phyloP scores from a whole-genome alignment of 2,329 filamentous ascomycete species.

The Amylocarpus encephaloides region DNA sequence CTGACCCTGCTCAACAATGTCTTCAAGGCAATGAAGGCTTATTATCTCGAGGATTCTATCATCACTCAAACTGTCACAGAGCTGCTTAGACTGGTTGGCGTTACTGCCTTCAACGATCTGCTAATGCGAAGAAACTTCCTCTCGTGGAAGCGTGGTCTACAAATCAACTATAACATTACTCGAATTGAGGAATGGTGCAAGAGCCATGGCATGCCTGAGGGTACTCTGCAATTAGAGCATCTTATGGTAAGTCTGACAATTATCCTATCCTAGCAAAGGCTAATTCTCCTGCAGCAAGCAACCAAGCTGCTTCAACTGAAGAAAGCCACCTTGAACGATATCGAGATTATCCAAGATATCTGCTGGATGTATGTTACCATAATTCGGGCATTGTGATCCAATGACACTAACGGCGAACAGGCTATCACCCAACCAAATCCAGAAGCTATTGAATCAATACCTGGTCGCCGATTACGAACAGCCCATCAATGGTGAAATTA shows the following conservation, averaged over 20 bases:
- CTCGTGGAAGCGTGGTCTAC: conserved; percentile 96
- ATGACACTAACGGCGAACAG: conserved; percentile 38
- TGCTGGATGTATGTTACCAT: conserved; percentile 88
- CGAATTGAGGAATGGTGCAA: conserved; percentile 99
- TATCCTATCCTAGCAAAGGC: not conserved
- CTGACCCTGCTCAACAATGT: conserved; percentile 93
- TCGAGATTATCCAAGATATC: conserved; percentile 99
- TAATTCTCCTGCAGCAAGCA: conserved; percentile 60
- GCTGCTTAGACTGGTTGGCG: conserved; percentile 84
- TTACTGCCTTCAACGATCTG: conserved; percentile 96
- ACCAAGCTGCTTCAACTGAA: conserved; percentile 97
- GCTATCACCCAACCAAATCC: conserved; percentile 97
- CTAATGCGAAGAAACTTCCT: conserved; percentile 98
- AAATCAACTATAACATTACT: conserved; percentile 99
- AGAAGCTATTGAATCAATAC: conserved; percentile 98
- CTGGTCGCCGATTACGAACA: conserved; percentile 98
- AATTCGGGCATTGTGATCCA: not conserved
- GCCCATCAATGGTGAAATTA: conserved; percentile 98
- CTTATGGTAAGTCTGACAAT: conserved; percentile 63
- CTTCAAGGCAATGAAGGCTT: conserved; percentile 98
- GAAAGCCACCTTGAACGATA: conserved; percentile 98
- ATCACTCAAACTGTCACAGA: conserved; percentile 94
- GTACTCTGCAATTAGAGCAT: conserved; percentile 94
- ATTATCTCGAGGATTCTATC: conserved; percentile 93
- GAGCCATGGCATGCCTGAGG: conserved; percentile 98